phyloP scores from a whole-genome alignment of 495 filamentous ascomycete genomes.

The Talaromyces liani region DNA sequence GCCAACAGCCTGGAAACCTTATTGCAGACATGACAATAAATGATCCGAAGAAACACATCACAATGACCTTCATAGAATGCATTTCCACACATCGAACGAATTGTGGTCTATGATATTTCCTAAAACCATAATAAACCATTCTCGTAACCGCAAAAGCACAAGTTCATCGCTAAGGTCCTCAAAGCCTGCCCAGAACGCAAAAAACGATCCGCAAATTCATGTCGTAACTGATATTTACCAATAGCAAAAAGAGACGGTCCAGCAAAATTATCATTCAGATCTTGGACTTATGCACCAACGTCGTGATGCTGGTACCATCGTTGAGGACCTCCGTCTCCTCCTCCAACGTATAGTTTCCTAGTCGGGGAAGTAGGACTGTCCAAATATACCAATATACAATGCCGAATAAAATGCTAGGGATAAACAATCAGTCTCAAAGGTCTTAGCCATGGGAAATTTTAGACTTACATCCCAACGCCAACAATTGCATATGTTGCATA shows the following conservation, averaged over 20 bases:
- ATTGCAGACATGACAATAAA: too few relatives aligned
- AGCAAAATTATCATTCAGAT: background rate
- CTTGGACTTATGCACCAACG: slow-evolving; percentile 28
- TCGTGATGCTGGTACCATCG: slow-evolving; percentile 55
- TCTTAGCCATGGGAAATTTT: background rate
- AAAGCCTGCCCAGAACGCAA: background rate
- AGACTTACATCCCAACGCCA: slow-evolving; percentile 58
- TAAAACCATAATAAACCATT: background rate
- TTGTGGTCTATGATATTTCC: background rate
- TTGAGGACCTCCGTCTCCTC: slow-evolving; percentile 48
- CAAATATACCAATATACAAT: slow-evolving; percentile 66
- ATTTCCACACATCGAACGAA: background rate
- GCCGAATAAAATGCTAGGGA: slow-evolving; percentile 49
- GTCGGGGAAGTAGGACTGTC: slow-evolving; percentile 54
- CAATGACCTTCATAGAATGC: background rate
- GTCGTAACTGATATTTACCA: background rate
- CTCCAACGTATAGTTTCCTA: slow-evolving; percentile 52
- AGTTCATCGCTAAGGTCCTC: background rate
- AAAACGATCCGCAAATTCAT: background rate
- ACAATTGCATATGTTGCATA: slow-evolving; percentile 70
- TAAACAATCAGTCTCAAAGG: background rate
- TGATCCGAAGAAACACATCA: background rate
- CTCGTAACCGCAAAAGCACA: background rate
- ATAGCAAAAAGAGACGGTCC: background rate
- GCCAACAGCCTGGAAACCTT: too few relatives aligned